Evolutionary conservation across 495 filamentous ascomycete species (phyloP).

Genomic region (Chaetomium tenue): DNA sequence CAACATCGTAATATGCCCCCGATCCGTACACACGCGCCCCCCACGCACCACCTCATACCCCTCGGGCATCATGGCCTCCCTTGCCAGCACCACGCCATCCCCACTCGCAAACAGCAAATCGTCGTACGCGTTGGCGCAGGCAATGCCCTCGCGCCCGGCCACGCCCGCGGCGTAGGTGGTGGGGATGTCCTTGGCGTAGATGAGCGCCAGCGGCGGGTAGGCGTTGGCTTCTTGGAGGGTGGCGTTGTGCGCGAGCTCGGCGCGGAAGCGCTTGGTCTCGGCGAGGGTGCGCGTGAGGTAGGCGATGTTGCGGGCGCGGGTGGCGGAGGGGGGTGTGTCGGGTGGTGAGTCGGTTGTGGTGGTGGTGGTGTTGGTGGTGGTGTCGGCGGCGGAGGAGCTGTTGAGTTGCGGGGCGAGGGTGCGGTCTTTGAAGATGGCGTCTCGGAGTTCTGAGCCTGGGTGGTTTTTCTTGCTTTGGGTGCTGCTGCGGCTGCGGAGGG

Average conservation of each 20-base stretch:
- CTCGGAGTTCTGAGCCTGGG: constrained; percentile 24
- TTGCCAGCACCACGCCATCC: constrained; percentile 85
- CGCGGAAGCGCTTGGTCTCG: constrained; percentile 69
- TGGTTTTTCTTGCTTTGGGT: constrained; percentile 28
- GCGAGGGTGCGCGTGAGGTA: constrained; percentile 79
- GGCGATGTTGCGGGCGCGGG: constrained; percentile 45
- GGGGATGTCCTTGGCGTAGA: constrained; percentile 84
- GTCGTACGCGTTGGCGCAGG: constrained; percentile 76
- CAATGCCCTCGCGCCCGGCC: constrained; percentile 59
- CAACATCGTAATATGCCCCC: constrained; percentile 81
- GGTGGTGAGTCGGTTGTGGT: constrained; percentile 26
- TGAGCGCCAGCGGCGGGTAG: constrained; percentile 81
- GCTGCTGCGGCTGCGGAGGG: constrained; percentile 32
- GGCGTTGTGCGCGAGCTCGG: constrained; percentile 61
- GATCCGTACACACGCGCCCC: constrained; percentile 72
- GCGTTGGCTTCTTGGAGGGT: constrained; percentile 58
- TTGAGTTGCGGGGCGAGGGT: constrained; percentile 52
- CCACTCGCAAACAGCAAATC: constrained; percentile 82
- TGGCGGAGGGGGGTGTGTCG: not conserved
- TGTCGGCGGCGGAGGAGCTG: constrained; percentile 41
- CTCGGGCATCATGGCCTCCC: constrained; percentile 78
- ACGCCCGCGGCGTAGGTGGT: constrained; percentile 82
- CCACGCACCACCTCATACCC: constrained; percentile 71
- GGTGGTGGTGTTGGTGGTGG: constrained; percentile 27
- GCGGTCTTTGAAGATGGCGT: constrained; percentile 40